These are phyloP conservation scores for Tephrocybe sp. DNA, from an alignment of 768 basidiomycete genomes.

Conservation along the genomic window DNA sequence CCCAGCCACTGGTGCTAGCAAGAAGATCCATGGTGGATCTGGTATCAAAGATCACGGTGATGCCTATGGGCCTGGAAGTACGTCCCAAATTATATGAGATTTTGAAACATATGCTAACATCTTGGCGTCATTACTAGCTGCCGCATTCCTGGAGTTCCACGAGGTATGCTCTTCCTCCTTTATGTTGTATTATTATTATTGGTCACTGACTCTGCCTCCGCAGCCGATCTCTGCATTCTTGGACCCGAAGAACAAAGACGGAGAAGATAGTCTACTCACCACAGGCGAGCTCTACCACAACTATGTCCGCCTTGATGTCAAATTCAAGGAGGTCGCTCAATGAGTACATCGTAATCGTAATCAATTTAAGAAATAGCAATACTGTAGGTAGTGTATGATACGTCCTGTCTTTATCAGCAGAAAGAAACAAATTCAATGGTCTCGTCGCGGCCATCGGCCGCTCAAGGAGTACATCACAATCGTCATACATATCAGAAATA, in stretches of 20 bases:
- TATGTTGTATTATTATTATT: constrained; percentile 5
- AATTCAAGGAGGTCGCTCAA: constrained; percentile 23
- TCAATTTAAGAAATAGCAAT: no score
- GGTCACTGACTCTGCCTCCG: not conserved
- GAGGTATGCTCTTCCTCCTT: constrained; percentile 36
- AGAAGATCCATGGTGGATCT: constrained; percentile 77
- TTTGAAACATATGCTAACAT: constrained; percentile 1
- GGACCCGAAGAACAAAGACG: constrained; percentile 52
- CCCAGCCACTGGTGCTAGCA: constrained; percentile 51
- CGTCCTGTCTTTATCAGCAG: no score
- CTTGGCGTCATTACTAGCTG: constrained; percentile 36
- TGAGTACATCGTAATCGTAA: constrained; percentile 5
- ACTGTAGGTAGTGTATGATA: no score
- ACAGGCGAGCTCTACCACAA: constrained; percentile 76
- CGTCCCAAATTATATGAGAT: constrained; percentile 18
- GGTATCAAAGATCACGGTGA: constrained; percentile 53
- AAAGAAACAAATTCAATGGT: no score
- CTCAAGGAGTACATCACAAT: no score
- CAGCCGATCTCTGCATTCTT: constrained; percentile 68
- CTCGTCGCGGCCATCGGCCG: no score
- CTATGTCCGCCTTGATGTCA: constrained; percentile 60
- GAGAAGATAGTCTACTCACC: constrained; percentile 66
- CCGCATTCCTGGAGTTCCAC: constrained; percentile 71
- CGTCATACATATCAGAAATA: no score
- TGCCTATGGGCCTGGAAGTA: constrained; percentile 60